These are phyloP conservation scores for Trichoderma guizhouense DNA, from an alignment of 2,329 filamentous ascomycete genomes.

Conservation along the genomic window DNA sequence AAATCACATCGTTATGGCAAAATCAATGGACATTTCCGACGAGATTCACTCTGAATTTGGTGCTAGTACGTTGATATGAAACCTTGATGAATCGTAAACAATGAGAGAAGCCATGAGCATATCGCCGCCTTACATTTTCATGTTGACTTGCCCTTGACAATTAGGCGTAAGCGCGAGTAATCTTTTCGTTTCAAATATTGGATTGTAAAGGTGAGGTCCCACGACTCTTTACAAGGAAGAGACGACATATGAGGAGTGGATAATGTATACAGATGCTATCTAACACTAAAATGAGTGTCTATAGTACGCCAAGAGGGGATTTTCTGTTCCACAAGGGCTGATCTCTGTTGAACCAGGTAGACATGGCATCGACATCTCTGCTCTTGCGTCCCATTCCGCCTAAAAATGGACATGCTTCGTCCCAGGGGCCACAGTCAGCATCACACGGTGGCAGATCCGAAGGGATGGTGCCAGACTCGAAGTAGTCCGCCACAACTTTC, in stretches of 20 bases:
- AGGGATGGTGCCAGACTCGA: constrained; percentile 31
- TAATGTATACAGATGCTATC: neutral
- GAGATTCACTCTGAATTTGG: neutral
- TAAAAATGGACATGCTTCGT: constrained; percentile 7
- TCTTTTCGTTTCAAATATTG: neutral
- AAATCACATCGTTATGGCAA: constrained; percentile 15
- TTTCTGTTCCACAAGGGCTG: neutral
- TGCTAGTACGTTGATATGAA: neutral
- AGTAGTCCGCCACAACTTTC: constrained; percentile 26
- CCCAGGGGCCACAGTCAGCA: constrained; percentile 22
- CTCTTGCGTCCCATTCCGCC: neutral
- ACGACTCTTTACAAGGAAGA: neutral
- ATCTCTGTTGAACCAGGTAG: constrained; percentile 10
- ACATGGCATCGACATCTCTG: neutral
- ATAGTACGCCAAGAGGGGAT: neutral
- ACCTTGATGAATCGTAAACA: no score
- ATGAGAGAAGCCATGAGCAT: neutral
- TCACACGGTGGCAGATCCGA: constrained; percentile 16
- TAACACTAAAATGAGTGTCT: neutral
- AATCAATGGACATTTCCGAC: constrained; percentile 4
- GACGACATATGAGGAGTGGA: neutral
- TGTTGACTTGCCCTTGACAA: neutral
- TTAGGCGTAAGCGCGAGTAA: neutral
- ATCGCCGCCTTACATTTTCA: no score
- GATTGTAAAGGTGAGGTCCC: neutral